Conservation (phyloP, 108 stramenopile genomes). For the Licmophora abbreviata region DNA sequence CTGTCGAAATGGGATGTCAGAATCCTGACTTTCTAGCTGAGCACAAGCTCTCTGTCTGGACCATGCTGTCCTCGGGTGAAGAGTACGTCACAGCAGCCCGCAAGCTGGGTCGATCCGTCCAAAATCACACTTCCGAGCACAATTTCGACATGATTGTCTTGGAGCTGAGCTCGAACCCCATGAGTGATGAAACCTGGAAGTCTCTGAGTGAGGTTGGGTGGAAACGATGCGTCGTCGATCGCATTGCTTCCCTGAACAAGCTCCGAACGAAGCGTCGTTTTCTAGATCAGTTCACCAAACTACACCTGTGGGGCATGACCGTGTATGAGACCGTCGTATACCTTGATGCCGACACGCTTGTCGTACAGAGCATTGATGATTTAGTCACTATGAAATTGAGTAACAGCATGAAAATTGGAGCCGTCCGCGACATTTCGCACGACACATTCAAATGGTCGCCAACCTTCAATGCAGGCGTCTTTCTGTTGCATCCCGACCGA, state of each 20-base stretch:
- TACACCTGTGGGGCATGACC: neutral
- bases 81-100: too few species aligned
- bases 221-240: neutral
- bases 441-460: neutral
- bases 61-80: too few species aligned
- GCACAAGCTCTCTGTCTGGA: too few species aligned
- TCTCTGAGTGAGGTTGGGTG: neutral
- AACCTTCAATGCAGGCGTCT: neutral
- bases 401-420: neutral
- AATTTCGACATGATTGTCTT: too few species aligned
- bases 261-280: too few species aligned
- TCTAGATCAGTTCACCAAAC: neutral
- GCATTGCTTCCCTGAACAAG: neutral
- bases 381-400: neutral
- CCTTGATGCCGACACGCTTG: neutral
- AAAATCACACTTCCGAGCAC: too few species aligned
- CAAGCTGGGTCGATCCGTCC: too few species aligned
- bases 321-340: neutral
- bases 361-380: neutral
- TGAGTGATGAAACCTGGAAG: too few species aligned
- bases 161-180: too few species aligned
- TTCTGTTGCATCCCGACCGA: neutral
- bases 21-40: too few species aligned
- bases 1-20: too few species aligned
- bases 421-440: neutral